Base-by-base conservation (phyloP, 139 green algal genomes). In the Chlamydomonas eustigma region DNA sequence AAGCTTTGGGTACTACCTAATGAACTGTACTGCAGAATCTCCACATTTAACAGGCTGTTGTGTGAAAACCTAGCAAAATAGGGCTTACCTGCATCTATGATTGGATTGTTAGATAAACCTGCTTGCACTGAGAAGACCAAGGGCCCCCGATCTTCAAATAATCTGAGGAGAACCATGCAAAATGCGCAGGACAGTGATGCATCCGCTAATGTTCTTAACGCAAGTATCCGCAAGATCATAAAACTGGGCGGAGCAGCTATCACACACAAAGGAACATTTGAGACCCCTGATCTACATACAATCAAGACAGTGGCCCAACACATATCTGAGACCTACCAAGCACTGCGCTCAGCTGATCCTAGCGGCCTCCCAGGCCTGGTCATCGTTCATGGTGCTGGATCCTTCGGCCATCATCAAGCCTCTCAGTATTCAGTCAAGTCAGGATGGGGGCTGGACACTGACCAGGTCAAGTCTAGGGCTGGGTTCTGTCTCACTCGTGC, bases 311-410 rank as follows among this genome's bases (percentile, higher is more conserved):
- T 37, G 51, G 64, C 74, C 35, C 69, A 79, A 37, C 67, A 79
- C 25, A 39, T 81, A 51, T 69, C 64, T 63, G 37, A 51, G 50
- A 73, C 44, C 6, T 2, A 39, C 50, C n/a, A 38, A 28, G 12
- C 8, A 6, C 18, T 68, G n/a, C 32, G 52, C 6, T 28, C 12
- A 4, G 22, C 8, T 4, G 12, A 25, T 6, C 52, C 18, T 74
- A n/a, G 52, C 50, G 6, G 36, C 3, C 64, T 3, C 12, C 63
- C 28, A 6, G 51, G 73, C 3, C 35, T 90, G 0, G 76, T 90
- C 0, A 39, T 92, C 0, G 85, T 93, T 0, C 89, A 93, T 33
- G 89, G 89, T 1, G 89, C 89, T n/a, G 89, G 89, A n/a, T 88
- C 78, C 8, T 93, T 90, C 70, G 89, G 89, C 0, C 89, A 93